A percentile compares a stretch with the other conserved stretches of the same genome.
phyloP scores from a whole-genome alignment of 208 protist genomes.

The Leishmania guyanensis region DNA sequence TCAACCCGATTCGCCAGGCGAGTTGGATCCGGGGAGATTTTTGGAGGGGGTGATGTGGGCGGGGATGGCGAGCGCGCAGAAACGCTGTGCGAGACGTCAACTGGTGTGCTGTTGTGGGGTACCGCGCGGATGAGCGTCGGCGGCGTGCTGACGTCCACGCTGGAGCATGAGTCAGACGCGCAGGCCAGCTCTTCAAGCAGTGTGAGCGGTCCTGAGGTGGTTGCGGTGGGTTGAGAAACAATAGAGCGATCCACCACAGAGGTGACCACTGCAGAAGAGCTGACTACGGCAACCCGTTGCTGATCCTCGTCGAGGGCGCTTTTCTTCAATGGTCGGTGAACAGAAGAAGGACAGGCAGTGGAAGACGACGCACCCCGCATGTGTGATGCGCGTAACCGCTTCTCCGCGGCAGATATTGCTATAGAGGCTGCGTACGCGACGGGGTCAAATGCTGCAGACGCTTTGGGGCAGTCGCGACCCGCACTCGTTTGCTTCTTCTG shows the following conservation, averaged over 20 bases:
- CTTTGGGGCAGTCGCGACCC: neutral
- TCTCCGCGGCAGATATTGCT: constrained; percentile 25
- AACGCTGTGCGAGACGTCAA: neutral
- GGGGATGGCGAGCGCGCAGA: constrained; percentile 9
- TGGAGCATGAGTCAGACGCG: constrained; percentile 18
- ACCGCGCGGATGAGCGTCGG: neutral
- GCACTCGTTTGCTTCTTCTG: neutral
- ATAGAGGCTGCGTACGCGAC: constrained; percentile 37
- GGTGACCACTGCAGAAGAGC: neutral
- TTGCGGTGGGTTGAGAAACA: neutral
- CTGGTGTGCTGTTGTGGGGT: constrained; percentile 4
- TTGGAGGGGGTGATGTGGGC: neutral
- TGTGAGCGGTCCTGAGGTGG: neutral
- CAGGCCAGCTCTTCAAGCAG: constrained; percentile 27
- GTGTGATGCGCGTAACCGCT: constrained; percentile 24
- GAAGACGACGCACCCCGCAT: constrained; percentile 17
- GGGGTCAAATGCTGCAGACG: constrained; percentile 25
- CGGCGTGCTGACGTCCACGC: neutral
- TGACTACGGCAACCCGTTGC: neutral
- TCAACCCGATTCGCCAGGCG: neutral
- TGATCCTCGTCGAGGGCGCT: neutral
- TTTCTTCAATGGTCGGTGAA: neutral
- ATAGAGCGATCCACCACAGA: neutral
- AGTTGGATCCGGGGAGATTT: neutral
- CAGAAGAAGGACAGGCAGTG: constrained; percentile 19